Base-by-base conservation (phyloP, 139 green algal genomes). In the Deuterostichococcus epilithicus region DNA sequence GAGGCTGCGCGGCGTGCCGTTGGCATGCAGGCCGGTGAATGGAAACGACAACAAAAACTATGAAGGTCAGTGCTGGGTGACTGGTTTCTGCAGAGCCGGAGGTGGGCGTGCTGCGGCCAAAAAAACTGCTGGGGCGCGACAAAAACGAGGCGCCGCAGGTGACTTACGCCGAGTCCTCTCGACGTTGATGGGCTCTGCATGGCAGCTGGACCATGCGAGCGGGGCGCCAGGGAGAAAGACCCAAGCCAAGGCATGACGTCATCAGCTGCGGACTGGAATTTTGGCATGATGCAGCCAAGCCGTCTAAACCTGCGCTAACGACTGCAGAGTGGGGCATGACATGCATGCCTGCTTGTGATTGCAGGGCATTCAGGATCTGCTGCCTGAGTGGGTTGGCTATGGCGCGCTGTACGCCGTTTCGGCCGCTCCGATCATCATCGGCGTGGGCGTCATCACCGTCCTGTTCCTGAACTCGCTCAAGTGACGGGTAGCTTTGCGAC, bases 341-440 rank as follows among this genome's bases (percentile, higher is more conserved):
- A 13, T 71, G 65, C 30, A 71, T 34, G 65, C 23, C 30, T 37
- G 20, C 32, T 13, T 42, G 58, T 89, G 82, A 83, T 87, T 89
- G 23, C 83, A 92, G 76, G 66, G 45, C 3, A 68, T 94, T 23
- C 70, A 76, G 10, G 91, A 96, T 82, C 83, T 87, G 75, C 80
- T 97, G 76, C 93, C 91, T 18, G 90, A 90, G 70, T 95, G 91
- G 92, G 80, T 97, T 33, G 93, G 93, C 18, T 96, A 94, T 74
- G 82, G 87, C 68, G 83, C 86, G 26, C 83, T 97, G 25, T 97
- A 97, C 74, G 78, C 88, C 35, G 80, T 97, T 34, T 91, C 82
- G 33, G 72, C 84, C 35, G 84, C 93, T 36, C 93, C 93, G 25
- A 84, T 94, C 18, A n/a, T 97, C 34, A 88, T 97, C 42, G 91